phyloP scores from a whole-genome alignment of 768 basidiomycete genomes.

The Leccinum pellstonianum region DNA sequence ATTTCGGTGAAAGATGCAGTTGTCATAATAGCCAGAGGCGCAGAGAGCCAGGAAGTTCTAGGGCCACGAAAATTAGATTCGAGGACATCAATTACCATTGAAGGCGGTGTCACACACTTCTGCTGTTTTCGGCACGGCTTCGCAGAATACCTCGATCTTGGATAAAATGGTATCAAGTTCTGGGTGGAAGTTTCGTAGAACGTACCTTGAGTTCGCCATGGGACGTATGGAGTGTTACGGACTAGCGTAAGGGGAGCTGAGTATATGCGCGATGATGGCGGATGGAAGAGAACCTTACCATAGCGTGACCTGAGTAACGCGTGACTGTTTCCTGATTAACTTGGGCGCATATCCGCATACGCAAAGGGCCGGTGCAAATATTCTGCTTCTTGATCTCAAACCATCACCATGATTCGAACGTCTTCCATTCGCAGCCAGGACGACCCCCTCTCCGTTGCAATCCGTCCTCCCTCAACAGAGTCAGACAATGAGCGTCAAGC shows the following conservation, averaged over 20 bases:
- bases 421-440: slow-evolving; percentile 73
- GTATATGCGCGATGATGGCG: slow-evolving; percentile 24
- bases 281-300: slow-evolving; percentile 29
- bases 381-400: slow-evolving; percentile 24
- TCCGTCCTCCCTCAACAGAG: slow-evolving; percentile 66
- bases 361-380: not conserved
- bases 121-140: slow-evolving; percentile 91
- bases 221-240: slow-evolving; percentile 93
- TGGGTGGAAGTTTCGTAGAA: not conserved
- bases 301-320: slow-evolving; percentile 28
- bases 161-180: not conserved
- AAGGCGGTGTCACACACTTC: slow-evolving; percentile 54
- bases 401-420: slow-evolving; percentile 56
- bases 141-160: slow-evolving; percentile 96
- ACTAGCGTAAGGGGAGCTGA: slow-evolving; percentile 44
- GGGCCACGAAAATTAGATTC: not conserved
- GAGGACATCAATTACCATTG: not conserved
- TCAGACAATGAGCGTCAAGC: slow-evolving; percentile 59
- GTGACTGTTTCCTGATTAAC: slow-evolving; percentile 25
- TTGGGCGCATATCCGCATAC: not conserved
- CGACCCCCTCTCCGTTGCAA: slow-evolving; percentile 68
- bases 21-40: slow-evolving; percentile 84
- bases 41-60: slow-evolving; percentile 96
- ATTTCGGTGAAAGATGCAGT: slow-evolving; percentile 87
- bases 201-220: slow-evolving; percentile 91